Conservation (phyloP, 2,329 filamentous ascomycete genomes). For the Diplodia mutila region DNA sequence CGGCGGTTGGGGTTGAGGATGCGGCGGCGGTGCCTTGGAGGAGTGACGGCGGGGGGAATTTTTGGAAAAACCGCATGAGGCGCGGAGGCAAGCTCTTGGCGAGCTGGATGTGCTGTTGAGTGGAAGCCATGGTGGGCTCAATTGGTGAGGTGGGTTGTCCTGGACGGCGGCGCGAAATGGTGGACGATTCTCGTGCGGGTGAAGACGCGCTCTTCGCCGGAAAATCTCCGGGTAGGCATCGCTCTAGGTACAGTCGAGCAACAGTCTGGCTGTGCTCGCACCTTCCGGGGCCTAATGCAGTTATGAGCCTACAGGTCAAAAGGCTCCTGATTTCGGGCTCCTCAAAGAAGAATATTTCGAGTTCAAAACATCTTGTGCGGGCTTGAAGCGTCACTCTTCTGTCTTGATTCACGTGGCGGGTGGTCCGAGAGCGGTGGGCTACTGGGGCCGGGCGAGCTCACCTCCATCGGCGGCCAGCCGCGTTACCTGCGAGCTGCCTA, state of each 20-base stretch:
- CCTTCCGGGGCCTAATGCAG: background rate
- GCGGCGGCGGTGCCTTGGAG: constrained; percentile 41
- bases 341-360: too few relatives aligned
- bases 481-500: constrained; percentile 22
- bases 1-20: constrained; percentile 29
- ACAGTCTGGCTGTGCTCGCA: background rate
- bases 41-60: constrained; percentile 73
- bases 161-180: background rate
- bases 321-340: too few relatives aligned
- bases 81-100: constrained; percentile 75
- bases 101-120: constrained; percentile 52
- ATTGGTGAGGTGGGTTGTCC: background rate
- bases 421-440: background rate
- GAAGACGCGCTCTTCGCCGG: constrained; percentile 9
- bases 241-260: background rate
- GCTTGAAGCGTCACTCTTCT: background rate
- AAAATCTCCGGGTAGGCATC: constrained; percentile 6
- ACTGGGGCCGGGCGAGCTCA: constrained; percentile 4
- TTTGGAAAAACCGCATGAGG: constrained; percentile 83
- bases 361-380: background rate
- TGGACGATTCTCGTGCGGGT: too few relatives aligned
- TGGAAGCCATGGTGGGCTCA: constrained; percentile 31
- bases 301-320: background rate
- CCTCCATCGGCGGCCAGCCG: constrained; percentile 18
- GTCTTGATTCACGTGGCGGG: constrained; percentile 2